A percentile compares a stretch with the other conserved stretches of the same genome.
These are phyloP conservation scores for Cordyceps farinosa DNA, from an alignment of 2,329 filamentous ascomycete species.

Conservation along the genomic window DNA sequence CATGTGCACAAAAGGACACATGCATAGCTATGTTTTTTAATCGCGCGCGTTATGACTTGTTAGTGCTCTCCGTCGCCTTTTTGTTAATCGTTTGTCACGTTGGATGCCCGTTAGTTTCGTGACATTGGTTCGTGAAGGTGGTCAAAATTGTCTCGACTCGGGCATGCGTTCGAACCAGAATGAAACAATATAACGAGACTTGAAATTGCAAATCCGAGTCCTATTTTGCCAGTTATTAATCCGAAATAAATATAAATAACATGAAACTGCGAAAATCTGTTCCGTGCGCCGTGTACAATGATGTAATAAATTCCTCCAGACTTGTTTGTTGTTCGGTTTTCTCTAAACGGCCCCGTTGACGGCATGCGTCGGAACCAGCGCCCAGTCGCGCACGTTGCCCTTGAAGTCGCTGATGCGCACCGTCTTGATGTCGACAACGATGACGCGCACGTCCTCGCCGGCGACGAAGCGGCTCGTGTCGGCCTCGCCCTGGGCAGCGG, in stretches of 20 bases:
- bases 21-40: background rate
- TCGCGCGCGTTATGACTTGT: background rate
- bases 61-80: too few relatives aligned
- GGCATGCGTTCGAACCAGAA: background rate
- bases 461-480: conserved; percentile 67
- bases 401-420: conserved; percentile 94
- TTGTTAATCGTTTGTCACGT: background rate
- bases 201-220: background rate
- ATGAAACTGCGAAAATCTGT: background rate
- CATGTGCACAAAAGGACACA: background rate
- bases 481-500: conserved; percentile 42
- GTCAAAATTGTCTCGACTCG: background rate
- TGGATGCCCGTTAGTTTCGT: background rate
- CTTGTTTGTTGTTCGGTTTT: background rate
- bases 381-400: conserved; percentile 82
- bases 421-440: conserved; percentile 78
- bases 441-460: conserved; percentile 79
- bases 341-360: conserved; percentile 39
- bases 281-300: conserved; percentile 11
- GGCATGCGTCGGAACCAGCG: conserved; percentile 36
- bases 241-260: background rate
- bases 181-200: background rate
- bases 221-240: background rate
- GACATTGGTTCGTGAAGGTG: background rate
- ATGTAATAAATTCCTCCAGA: background rate